phyloP scores from a whole-genome alignment of 2,329 filamentous ascomycete species.

The Podosphaera xanthii region DNA sequence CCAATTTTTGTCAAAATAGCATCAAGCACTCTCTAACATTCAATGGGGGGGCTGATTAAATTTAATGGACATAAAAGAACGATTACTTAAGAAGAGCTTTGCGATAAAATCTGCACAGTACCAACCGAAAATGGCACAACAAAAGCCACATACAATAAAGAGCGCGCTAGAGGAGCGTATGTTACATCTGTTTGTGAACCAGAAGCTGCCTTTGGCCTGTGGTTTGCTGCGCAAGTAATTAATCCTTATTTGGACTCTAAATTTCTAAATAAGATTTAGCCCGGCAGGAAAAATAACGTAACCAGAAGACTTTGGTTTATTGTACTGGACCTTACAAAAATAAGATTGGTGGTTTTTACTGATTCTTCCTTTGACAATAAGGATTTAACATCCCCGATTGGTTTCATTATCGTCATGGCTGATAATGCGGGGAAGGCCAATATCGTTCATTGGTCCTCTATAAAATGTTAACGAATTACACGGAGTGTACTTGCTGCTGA shows the following conservation, averaged over 20 bases:
- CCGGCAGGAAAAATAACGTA: neutral
- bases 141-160: too few relatives aligned
- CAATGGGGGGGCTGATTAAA: neutral
- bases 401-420: neutral
- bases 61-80: neutral
- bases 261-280: neutral
- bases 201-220: constrained; percentile 2
- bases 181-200: constrained; percentile 1
- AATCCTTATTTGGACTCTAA: neutral
- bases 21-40: neutral
- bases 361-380: neutral
- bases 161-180: neutral
- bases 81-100: neutral
- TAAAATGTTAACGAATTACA: constrained; percentile 3
- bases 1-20: too few relatives aligned
- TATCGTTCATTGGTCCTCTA: neutral
- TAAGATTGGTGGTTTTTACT: neutral
- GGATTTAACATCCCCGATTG: neutral
- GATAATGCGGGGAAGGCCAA: neutral
- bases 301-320: neutral
- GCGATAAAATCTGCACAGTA: too few relatives aligned
- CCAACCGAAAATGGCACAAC: too few relatives aligned
- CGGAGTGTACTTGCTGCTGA: constrained; percentile 2
- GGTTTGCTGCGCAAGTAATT: constrained; percentile 1
- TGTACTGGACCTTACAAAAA: neutral